These are phyloP conservation scores for Vaccinium macrocarpon DNA, from an alignment of 148 eudicot genomes.

Conservation along the genomic window DNA sequence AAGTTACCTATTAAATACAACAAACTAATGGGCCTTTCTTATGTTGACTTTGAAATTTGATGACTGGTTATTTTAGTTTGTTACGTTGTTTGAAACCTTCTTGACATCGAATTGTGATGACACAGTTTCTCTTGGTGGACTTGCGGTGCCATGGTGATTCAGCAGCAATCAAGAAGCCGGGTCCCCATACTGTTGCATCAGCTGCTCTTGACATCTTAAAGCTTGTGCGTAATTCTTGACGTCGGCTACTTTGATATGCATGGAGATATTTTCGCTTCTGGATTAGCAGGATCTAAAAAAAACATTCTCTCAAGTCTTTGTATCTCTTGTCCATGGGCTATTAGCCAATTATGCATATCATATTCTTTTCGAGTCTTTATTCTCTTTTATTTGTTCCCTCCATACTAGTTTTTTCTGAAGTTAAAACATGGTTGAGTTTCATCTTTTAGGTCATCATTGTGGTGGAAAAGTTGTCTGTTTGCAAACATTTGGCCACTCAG, in stretches of 20 bases:
- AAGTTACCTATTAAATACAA: neutral
- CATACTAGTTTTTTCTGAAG: neutral
- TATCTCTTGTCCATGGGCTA: neutral
- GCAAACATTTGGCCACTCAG: neutral
- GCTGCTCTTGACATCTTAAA: constrained; percentile 88
- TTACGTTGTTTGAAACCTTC: constrained; percentile 7
- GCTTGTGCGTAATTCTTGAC: constrained; percentile 45
- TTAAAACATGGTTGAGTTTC: neutral
- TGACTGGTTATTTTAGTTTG: neutral
- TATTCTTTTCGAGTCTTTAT: neutral
- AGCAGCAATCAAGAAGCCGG: constrained; percentile 59
- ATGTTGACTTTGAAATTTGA: neutral
- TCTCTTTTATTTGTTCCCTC: neutral
- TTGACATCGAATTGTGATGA: constrained; percentile 11
- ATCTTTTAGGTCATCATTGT: neutral
- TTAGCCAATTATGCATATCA: constrained; percentile 12
- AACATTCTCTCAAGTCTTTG: neutral
- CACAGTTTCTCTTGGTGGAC: constrained; percentile 87
- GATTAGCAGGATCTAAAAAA: constrained; percentile 7
- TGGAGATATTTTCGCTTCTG: neutral
- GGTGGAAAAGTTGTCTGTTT: neutral
- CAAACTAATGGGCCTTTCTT: neutral
- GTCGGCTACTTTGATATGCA: neutral
- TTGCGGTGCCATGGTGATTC: constrained; percentile 95
- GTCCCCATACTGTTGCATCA: constrained; percentile 72